phyloP scores from a whole-genome alignment of 2,329 filamentous ascomycete species.

The Venturia pyrina region DNA sequence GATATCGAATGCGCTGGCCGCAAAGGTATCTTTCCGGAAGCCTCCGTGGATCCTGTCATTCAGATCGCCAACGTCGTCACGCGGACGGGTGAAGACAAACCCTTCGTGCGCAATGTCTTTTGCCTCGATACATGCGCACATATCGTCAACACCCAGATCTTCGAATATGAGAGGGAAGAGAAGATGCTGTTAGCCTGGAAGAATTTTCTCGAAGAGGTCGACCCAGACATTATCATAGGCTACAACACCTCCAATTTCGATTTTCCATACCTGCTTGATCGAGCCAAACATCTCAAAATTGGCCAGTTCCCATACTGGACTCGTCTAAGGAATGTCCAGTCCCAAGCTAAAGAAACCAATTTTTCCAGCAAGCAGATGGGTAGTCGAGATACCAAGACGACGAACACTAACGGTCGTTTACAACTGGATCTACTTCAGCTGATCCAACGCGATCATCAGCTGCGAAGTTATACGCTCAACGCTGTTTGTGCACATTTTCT shows the following conservation, averaged over 20 bases:
- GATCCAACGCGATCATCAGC: slow-evolving; percentile 86
- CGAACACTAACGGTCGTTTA: slow-evolving; percentile 87
- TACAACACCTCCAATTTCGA: slow-evolving; percentile 99
- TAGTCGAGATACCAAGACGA: slow-evolving; percentile 85
- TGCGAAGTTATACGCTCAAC: slow-evolving; percentile 94
- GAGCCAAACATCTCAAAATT: slow-evolving; percentile 76
- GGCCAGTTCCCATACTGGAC: slow-evolving; percentile 78
- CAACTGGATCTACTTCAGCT: slow-evolving; percentile 92
- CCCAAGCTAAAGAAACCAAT: slow-evolving; percentile 66
- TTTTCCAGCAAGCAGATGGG: slow-evolving; percentile 99
- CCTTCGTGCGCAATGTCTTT: slow-evolving; percentile 94
- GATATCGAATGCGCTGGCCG: slow-evolving; percentile 98
- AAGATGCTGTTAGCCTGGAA: slow-evolving; percentile 91
- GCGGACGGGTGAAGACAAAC: slow-evolving; percentile 86
- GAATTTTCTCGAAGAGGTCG: slow-evolving; percentile 78
- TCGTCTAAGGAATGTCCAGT: slow-evolving; percentile 60
- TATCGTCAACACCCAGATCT: slow-evolving; percentile 89
- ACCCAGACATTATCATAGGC: slow-evolving; percentile 94
- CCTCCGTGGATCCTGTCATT: slow-evolving; percentile 85
- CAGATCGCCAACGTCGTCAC: slow-evolving; percentile 97
- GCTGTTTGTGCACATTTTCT: slow-evolving; percentile 92
- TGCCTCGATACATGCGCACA: slow-evolving; percentile 84
- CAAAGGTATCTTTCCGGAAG: slow-evolving; percentile 94
- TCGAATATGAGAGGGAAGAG: slow-evolving; percentile 71
- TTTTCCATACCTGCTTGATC: slow-evolving; percentile 87